phyloP scores from a whole-genome alignment of 2,329 filamentous ascomycete genomes.

The Xenoacremonium recifei region DNA sequence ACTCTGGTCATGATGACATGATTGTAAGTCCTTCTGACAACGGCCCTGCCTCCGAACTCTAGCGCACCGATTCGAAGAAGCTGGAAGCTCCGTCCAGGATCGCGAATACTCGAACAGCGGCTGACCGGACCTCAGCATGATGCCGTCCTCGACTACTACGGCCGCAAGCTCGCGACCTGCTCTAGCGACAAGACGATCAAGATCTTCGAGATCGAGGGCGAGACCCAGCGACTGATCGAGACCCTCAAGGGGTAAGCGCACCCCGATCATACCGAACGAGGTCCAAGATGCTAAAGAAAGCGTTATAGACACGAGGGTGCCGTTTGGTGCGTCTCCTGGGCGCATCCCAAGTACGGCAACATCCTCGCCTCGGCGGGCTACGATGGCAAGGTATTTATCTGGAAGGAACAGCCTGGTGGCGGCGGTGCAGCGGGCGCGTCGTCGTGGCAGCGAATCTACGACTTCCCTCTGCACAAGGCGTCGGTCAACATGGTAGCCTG shows the following conservation, averaged over 20 bases:
- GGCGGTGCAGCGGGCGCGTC: conserved; percentile 46
- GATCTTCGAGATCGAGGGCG: conserved; percentile 97
- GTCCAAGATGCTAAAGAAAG: too few species aligned
- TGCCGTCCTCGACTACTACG: conserved; percentile 98
- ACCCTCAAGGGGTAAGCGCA: conserved; percentile 84
- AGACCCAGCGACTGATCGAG: conserved; percentile 84
- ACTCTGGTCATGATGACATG: conserved; percentile 87
- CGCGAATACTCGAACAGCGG: background rate
- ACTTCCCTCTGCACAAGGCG: conserved; percentile 90
- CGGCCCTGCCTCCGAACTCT: background rate
- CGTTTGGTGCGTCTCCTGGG: conserved; percentile 98
- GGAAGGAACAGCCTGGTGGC: conserved; percentile 95
- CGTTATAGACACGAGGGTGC: conserved; percentile 92
- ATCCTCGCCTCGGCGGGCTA: conserved; percentile 95
- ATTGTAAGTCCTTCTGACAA: conserved; percentile 68
- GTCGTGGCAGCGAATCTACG: conserved; percentile 84
- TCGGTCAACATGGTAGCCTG: conserved; percentile 96
- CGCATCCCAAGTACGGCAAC: conserved; percentile 97
- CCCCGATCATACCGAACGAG: too few species aligned
- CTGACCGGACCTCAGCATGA: conserved; percentile 66
- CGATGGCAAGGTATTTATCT: conserved; percentile 98
- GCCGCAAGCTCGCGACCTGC: conserved; percentile 91
- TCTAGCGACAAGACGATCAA: conserved; percentile 99
- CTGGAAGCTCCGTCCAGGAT: too few species aligned
- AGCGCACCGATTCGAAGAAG: too few species aligned